Evolutionary conservation across 148 eudicot genomes (phyloP), one percentile per base, ranked within the genome.

Genomic region (Heliosperma pusillum): DNA sequence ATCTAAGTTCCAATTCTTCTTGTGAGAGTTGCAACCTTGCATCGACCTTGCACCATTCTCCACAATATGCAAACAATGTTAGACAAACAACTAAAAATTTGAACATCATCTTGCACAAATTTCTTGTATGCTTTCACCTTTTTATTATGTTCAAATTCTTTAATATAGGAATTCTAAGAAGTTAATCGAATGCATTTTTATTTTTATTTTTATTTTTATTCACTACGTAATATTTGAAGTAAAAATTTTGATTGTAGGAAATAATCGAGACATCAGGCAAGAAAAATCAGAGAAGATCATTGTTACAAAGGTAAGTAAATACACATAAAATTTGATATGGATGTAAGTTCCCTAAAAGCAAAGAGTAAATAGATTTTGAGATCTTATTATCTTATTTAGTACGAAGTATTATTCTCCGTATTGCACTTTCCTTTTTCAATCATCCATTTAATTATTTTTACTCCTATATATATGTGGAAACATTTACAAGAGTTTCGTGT

Each of bases 1-100:
- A 26, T 24, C 62, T 66, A 25, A 76, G 56, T 22, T 59, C 69
- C 44, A 69, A 44, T 24, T 69, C 62, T 62, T 74, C 25, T 3
- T 20, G 26, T 42, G n/a, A 62, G 7, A 27, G 24, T 10, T 19
- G 36, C 10, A 27, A 13, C 25, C 16, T 71, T 3, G 63, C 45
- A 20, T 71, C 52, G 17, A 15, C 42, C 8, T 21, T 58, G 66
- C 24, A 33, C 44, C 42, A 72, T 20, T 17, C 44, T 29, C 74
- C 64, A 56, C n/a, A 71, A 71, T 36, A 3, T 19, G 45, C 36
- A 10, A 22, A 0, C 16, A 72, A 72, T 0, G 61, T 57, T 57
- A 57, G 33, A 13, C 10, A 72, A 33, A 47, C 59, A 71, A 71
- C 22, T 50, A 22, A 25, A 24, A 70, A 25, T 25, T 15, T 24